A percentile compares a stretch with the other conserved stretches of the same genome.
Evolutionary conservation across 352 stramenopile genomes (phyloP).

Genomic region (Sclerospora graminicola): DNA sequence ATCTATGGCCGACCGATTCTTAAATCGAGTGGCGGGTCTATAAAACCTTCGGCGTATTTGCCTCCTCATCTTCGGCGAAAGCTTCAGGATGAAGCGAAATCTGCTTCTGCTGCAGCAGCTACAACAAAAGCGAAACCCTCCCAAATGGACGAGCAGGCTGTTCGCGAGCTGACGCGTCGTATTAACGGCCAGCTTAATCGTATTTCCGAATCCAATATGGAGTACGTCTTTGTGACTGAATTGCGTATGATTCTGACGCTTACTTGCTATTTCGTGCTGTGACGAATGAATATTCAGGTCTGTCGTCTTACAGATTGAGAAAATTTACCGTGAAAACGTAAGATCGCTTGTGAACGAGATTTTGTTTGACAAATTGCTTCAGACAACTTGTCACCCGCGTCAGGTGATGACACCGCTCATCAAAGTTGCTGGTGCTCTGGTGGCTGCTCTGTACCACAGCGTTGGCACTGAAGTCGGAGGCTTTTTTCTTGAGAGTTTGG

Average conservation of each 20-base stretch:
- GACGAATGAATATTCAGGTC: slow-evolving; percentile 28
- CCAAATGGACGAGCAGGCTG: slow-evolving; percentile 60
- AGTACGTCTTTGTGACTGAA: slow-evolving; percentile 26
- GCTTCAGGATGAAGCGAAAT: slow-evolving; percentile 34
- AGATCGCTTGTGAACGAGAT: slow-evolving; percentile 68
- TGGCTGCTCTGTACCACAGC: slow-evolving; percentile 66
- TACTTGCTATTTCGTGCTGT: slow-evolving; percentile 5
- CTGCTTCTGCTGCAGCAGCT: slow-evolving; percentile 20
- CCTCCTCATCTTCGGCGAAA: slow-evolving; percentile 80
- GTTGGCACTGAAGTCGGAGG: slow-evolving; percentile 69
- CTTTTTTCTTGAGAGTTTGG: slow-evolving; percentile 74
- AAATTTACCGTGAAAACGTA: slow-evolving; percentile 60
- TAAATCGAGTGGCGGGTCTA: slow-evolving; percentile 26
- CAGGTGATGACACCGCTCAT: slow-evolving; percentile 75
- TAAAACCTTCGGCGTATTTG: slow-evolving; percentile 63
- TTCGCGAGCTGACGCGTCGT: slow-evolving; percentile 57
- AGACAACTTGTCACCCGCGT: slow-evolving; percentile 47
- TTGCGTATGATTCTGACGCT: not conserved
- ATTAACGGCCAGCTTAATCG: slow-evolving; percentile 88
- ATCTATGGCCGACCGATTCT: slow-evolving; percentile 77
- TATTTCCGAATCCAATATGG: slow-evolving; percentile 87
- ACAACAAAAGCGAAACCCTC: slow-evolving; percentile 23
- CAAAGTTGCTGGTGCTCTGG: slow-evolving; percentile 54
- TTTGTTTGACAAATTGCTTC: slow-evolving; percentile 56
- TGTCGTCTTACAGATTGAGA: slow-evolving; percentile 69